Base-by-base conservation (phyloP, 2,329 filamentous ascomycete species). In the Diplocarpon mali region DNA sequence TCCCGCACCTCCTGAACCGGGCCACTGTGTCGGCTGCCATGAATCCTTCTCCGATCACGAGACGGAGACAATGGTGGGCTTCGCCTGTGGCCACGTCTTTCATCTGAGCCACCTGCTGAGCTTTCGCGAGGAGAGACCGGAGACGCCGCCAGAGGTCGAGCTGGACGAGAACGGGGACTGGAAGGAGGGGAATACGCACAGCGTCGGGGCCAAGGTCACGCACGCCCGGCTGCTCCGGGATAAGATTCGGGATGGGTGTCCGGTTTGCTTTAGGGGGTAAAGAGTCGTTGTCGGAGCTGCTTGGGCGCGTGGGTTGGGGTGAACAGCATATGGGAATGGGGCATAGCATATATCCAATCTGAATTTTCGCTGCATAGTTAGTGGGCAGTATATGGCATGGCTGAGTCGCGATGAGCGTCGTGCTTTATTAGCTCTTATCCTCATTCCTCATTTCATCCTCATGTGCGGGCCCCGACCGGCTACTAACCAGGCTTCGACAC, bases 181-280 rank as follows among this genome's bases (percentile, higher is more conserved):
- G 51, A 62, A 67, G 13, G 64, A 62, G 15, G 34, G 15, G 16
- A 17, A 35, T 44, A 72, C 74, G 7, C 71, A 81, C 45, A 85
- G 83, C 42, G 79, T 96, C 6, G 85, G 86, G 0, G 78, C 82
- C 27, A 95, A 95, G 65, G 87, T 95, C 24, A 92, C 85, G 52
- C 85, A 87, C 60, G 88, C 89, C 32, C 75, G 87, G 51, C 62
- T 95, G 44, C 65, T 95, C 48, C 73, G 80, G 53, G 83, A 89
- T 56, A 77, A 77, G 49, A 71, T 90, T 30, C 67, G 70, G 37
- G 73, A 71, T 8, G 81, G 80, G 0, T 85, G 81, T 64, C 76
- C 78, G 0, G 67, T 80, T 14, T 83, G 78, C 50, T 5, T 24
- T 17, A 17, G 15, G 30, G 44, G 17, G 29, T n/a, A 40, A 37